Evolutionary conservation across 2,329 filamentous ascomycete genomes (phyloP), one percentile per base, ranked within the genome.

Genomic region (Alternaria incomplexa): DNA sequence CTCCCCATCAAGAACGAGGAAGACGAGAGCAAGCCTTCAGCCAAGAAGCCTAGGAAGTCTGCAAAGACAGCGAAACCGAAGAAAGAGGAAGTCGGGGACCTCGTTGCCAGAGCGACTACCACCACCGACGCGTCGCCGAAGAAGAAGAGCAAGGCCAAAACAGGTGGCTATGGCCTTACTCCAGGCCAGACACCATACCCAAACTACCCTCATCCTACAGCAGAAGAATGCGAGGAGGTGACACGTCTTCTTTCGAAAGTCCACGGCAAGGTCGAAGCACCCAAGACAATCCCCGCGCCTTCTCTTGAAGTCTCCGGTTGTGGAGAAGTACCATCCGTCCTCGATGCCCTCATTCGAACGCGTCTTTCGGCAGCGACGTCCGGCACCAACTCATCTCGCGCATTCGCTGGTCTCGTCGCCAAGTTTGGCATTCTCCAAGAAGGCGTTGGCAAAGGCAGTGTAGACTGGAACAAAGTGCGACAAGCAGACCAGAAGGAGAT

Each of bases 391-490:
- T 89, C 91, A 0, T 88, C 88, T 20, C 85, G 83, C 44, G 90
- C 91, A 6, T 88, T 95, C 65, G 82, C 85, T 62, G 89, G 88
- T 0, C 83, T 96, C 0, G 87, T 90, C 3, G 73, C 86, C 17
- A 85, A 81, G 32, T 93, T 90, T 65, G 91, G 91, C 1, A 83
- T 88, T 17, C 80, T 90, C 4, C 76, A 88, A 30, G 83, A 86
- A 45, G 88, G 90, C 7, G 81, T 90, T 10, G 90, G 90, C 6
- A 88, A 90, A 69, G 90, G 90, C 4, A 92, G 90, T 58, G 89
- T 93, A 8, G 83, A 93, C 74, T 95, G 91, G 90, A 87, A 93
- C 68, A 88, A 87, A 10, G 89, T 94, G 2, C 86, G 88, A 22
- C 77, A 81, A 25, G 87, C 89, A 2, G 78, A 87, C 1, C 75